phyloP scores from a whole-genome alignment of 768 basidiomycete species.

The Mycena galopus region DNA sequence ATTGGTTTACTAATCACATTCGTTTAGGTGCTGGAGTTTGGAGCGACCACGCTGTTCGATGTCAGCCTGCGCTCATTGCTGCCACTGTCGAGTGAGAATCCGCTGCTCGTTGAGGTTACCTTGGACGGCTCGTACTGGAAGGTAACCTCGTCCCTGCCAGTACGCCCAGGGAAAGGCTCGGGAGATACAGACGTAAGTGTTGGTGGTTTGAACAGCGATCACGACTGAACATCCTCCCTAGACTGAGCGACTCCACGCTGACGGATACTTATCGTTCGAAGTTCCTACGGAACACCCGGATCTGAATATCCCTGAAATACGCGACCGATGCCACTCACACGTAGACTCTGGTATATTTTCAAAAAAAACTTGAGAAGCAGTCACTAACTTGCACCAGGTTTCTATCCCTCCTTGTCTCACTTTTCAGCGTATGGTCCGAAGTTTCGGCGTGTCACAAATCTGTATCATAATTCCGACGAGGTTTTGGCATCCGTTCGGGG shows the following conservation, averaged over 20 bases:
- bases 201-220: neutral
- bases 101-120: slow-evolving; percentile 4
- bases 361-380: neutral
- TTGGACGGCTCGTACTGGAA: slow-evolving; percentile 17
- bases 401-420: slow-evolving; percentile 18
- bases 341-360: slow-evolving; percentile 7
- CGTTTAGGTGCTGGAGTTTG: slow-evolving; percentile 51
- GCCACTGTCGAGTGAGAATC: neutral
- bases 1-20: neutral
- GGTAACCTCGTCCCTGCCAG: slow-evolving; percentile 22
- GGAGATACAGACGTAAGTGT: neutral
- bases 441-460: slow-evolving; percentile 11
- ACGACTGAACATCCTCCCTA: neutral
- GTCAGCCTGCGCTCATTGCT: slow-evolving; percentile 17
- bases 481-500: slow-evolving; percentile 15
- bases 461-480: neutral
- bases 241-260: slow-evolving; percentile 13
- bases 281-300: neutral
- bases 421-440: slow-evolving; percentile 15
- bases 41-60: slow-evolving; percentile 25
- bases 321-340: neutral
- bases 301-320: slow-evolving; percentile 9
- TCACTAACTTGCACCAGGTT: neutral
- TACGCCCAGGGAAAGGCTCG: neutral
- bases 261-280: slow-evolving; percentile 18